Percentiles rank a stretch among this genome's conserved stretches.
Conservation (phyloP, 805 yeast species). For the Yamadazyma nakazawae region DNA sequence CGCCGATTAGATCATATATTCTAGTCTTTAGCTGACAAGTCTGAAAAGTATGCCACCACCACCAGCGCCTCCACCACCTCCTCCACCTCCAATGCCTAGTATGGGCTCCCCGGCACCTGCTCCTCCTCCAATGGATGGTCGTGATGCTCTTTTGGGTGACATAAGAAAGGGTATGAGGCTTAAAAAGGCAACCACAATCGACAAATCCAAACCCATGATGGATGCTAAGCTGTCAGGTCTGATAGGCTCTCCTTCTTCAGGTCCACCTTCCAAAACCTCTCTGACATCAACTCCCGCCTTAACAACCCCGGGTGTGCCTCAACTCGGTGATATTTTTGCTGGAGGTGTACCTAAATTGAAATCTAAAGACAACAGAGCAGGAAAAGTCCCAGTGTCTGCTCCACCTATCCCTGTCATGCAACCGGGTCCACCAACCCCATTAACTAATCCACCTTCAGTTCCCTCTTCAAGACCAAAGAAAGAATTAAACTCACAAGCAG, state of each 20-base stretch:
- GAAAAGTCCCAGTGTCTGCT: constrained; percentile 34
- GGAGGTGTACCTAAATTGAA: constrained; percentile 77
- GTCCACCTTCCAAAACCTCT: constrained; percentile 14
- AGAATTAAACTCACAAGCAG: neutral
- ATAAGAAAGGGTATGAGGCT: constrained; percentile 58
- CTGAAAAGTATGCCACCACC: neutral
- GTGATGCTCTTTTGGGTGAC: constrained; percentile 66
- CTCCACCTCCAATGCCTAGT: constrained; percentile 25
- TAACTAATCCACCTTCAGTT: neutral
- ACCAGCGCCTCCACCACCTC: constrained; percentile 19
- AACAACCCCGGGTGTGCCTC: constrained; percentile 37
- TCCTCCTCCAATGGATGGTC: constrained; percentile 28
- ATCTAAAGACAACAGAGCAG: constrained; percentile 35
- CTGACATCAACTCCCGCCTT: neutral
- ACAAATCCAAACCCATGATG: constrained; percentile 54
- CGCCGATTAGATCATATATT: neutral
- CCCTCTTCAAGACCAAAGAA: neutral
- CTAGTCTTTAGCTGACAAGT: neutral
- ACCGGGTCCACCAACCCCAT: constrained; percentile 2
- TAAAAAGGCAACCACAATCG: constrained; percentile 43
- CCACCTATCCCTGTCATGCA: constrained; percentile 32
- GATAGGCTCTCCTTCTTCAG: constrained; percentile 7
- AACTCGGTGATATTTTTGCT: constrained; percentile 67
- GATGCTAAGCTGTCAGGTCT: constrained; percentile 45
- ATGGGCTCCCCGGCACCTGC: constrained; percentile 1